Evolutionary conservation across 2,329 filamentous ascomycete genomes (phyloP).

Genomic region (Monilinia aucupariae): DNA sequence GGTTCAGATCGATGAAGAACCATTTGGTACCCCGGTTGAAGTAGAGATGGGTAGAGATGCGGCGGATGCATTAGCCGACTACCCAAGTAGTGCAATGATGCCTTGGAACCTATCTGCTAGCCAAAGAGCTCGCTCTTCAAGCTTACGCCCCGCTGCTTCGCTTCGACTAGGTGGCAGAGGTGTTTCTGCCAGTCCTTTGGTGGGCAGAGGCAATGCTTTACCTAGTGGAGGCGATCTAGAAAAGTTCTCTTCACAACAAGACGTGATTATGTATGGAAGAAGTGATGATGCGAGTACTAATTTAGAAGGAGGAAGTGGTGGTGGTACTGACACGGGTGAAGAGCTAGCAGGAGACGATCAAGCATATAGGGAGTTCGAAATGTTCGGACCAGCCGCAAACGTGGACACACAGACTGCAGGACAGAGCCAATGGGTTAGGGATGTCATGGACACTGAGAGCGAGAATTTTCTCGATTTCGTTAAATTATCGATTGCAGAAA

Average conservation of each 20-base stretch:
- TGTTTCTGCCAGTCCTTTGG: slow-evolving; percentile 55
- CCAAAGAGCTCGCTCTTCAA: slow-evolving; percentile 37
- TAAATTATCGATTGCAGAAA: slow-evolving; percentile 40
- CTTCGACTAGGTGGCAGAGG: slow-evolving; percentile 40
- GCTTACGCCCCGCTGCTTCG: slow-evolving; percentile 26
- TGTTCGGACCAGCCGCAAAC: slow-evolving; percentile 37
- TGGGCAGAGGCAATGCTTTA: slow-evolving; percentile 41
- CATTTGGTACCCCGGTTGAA: slow-evolving; percentile 36
- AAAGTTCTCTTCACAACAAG: slow-evolving; percentile 22
- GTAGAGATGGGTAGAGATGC: slow-evolving; percentile 68
- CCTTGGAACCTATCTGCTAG: slow-evolving; percentile 62
- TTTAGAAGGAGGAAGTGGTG: neutral
- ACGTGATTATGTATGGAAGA: neutral
- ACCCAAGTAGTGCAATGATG: slow-evolving; percentile 55
- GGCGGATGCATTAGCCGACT: slow-evolving; percentile 60
- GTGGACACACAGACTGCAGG: slow-evolving; percentile 46
- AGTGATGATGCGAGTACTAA: slow-evolving; percentile 1
- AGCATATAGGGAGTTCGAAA: slow-evolving; percentile 40
- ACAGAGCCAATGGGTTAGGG: slow-evolving; percentile 44
- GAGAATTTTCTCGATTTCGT: slow-evolving; percentile 60
- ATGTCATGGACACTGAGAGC: slow-evolving; percentile 52
- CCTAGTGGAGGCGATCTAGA: slow-evolving; percentile 26
- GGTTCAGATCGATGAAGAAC: slow-evolving; percentile 39
- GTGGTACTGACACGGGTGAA: neutral
- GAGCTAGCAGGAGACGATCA: neutral